These are phyloP conservation scores for Lunasporangiospora selenospora DNA, from an alignment of 192 early-diverging fungal species.

Conservation along the genomic window DNA sequence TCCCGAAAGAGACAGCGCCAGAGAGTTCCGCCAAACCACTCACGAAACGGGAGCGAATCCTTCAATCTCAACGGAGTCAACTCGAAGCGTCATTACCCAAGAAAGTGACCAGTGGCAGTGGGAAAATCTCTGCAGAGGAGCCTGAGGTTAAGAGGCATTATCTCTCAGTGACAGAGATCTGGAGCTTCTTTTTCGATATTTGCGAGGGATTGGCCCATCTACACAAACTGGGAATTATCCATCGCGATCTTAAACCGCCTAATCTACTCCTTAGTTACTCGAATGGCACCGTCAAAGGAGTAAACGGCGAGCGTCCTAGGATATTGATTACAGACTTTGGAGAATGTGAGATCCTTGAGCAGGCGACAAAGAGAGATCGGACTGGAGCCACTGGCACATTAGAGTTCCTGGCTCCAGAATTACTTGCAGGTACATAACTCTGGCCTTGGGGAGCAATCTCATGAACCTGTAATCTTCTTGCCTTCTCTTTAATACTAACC, in stretches of 20 bases:
- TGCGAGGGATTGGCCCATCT: constrained; percentile 90
- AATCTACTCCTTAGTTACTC: constrained; percentile 87
- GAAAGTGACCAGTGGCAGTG: too few species aligned
- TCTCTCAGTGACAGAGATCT: constrained; percentile 75
- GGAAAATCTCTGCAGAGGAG: too few species aligned
- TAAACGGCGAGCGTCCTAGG: constrained; percentile 63
- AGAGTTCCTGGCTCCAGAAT: constrained; percentile 93
- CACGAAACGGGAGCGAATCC: constrained; percentile 24
- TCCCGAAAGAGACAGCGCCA: not conserved
- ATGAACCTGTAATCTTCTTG: too few species aligned
- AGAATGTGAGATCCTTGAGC: constrained; percentile 90
- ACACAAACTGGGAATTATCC: constrained; percentile 88
- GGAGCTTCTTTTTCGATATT: constrained; percentile 89
- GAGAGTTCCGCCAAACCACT: not conserved
- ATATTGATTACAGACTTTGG: constrained; percentile 97
- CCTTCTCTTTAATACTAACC: too few species aligned
- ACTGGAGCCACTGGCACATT: constrained; percentile 95
- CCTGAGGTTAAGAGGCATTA: constrained; percentile 25
- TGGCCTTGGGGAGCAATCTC: too few species aligned
- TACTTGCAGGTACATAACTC: constrained; percentile 60
- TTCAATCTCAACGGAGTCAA: constrained; percentile 3
- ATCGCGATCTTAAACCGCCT: constrained; percentile 94
- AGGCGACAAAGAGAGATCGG: constrained; percentile 70
- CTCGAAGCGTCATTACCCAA: too few species aligned
- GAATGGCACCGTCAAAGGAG: constrained; percentile 48